These are phyloP conservation scores for Entoloma clypeatum DNA, from an alignment of 1,284 basidiomycete genomes.

Conservation along the genomic window DNA sequence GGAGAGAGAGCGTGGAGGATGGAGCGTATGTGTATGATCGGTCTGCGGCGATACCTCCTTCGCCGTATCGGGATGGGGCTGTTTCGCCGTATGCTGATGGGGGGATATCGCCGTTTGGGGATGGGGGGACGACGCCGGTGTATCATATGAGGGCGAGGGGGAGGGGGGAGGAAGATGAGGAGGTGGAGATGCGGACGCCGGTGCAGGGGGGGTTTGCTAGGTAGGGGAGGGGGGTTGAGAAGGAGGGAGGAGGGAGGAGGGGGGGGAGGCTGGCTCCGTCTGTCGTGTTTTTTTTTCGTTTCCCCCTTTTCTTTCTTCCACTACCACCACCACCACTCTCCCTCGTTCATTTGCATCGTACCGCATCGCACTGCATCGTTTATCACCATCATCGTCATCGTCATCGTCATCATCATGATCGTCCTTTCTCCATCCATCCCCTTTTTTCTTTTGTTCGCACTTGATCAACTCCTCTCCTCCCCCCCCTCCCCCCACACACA, in stretches of 20 bases:
- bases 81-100: constrained; percentile 24
- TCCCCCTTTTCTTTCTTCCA: not conserved
- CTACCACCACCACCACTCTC: not conserved
- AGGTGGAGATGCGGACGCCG: too few species aligned
- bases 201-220: constrained; percentile 27
- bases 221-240: constrained; percentile 5
- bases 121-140: constrained; percentile 19
- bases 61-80: constrained; percentile 28
- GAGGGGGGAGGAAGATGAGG: constrained; percentile 23
- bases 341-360: not conserved
- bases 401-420: not conserved
- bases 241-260: not conserved
- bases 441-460: constrained; percentile 6
- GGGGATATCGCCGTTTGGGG: constrained; percentile 22
- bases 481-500: too few species aligned
- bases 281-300: not conserved
- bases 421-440: constrained; percentile 2
- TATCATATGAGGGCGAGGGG: constrained; percentile 21
- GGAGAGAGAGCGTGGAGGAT: constrained; percentile 9
- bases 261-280: not conserved
- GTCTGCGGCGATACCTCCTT: constrained; percentile 13
- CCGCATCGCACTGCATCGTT: not conserved
- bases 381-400: constrained; percentile 5
- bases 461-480: too few species aligned
- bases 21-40: constrained; percentile 11